These are phyloP conservation scores for Amaranthus tricolor DNA, from an alignment of 179 eudicot genomes.

Conservation along the genomic window DNA sequence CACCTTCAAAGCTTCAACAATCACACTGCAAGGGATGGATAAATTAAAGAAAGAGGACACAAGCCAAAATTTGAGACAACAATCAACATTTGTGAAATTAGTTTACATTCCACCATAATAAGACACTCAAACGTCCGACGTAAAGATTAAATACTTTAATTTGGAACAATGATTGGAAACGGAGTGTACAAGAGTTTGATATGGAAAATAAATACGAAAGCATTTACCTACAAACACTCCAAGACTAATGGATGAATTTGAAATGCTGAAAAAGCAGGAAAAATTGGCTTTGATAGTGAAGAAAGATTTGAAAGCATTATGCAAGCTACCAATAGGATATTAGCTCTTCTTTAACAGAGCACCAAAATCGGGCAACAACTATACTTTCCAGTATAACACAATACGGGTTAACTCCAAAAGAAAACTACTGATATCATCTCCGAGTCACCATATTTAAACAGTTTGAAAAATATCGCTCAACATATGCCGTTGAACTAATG, in stretches of 20 bases:
- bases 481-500: neutral
- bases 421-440: neutral
- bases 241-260: neutral
- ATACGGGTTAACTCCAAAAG: neutral
- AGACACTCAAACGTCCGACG: slow-evolving; percentile 3
- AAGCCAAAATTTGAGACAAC: neutral
- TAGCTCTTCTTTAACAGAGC: neutral
- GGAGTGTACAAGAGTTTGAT: neutral
- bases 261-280: neutral
- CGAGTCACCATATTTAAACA: neutral
- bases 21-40: slow-evolving; percentile 60
- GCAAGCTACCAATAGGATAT: neutral
- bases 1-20: slow-evolving; percentile 89
- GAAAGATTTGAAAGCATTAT: neutral
- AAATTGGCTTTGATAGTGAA: neutral
- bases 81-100: neutral
- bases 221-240: neutral
- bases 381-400: neutral
- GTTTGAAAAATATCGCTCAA: neutral
- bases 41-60: slow-evolving; percentile 1
- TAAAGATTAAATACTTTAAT: neutral
- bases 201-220: neutral
- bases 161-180: neutral
- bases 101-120: neutral
- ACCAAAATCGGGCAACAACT: neutral